phyloP scores from a whole-genome alignment of 495 filamentous ascomycete genomes.

The Thozetella sp. region DNA sequence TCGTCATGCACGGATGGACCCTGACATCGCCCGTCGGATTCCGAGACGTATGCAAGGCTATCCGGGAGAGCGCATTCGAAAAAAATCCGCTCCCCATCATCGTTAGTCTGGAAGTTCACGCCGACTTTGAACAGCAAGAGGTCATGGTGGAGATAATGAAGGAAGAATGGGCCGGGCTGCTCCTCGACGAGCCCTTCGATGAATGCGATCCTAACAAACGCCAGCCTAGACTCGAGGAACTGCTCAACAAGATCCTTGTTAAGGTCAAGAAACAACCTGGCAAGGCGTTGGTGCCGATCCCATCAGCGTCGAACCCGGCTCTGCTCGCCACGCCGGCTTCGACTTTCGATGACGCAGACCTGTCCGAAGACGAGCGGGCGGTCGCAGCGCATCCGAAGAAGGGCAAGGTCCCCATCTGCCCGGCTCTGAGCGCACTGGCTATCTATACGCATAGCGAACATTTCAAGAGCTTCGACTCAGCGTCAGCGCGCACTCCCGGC shows the following conservation, averaged over 20 bases:
- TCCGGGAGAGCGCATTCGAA: constrained; percentile 78
- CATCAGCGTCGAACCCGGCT: constrained; percentile 19
- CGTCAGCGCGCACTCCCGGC: constrained; percentile 61
- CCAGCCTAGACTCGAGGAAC: constrained; percentile 69
- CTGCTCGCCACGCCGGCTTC: constrained; percentile 21
- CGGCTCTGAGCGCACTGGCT: constrained; percentile 70
- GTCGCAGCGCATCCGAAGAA: constrained; percentile 43
- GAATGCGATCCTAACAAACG: constrained; percentile 45
- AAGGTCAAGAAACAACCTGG: constrained; percentile 78
- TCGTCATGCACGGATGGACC: constrained; percentile 83
- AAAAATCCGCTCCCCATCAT: constrained; percentile 77
- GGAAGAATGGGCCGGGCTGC: constrained; percentile 73
- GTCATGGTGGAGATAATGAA: constrained; percentile 93
- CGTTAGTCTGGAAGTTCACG: constrained; percentile 89
- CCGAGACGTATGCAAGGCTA: constrained; percentile 79
- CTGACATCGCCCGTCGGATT: constrained; percentile 86
- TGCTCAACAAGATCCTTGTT: constrained; percentile 82
- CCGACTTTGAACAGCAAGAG: constrained; percentile 77
- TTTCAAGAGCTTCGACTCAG: constrained; percentile 64
- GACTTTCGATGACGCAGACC: constrained; percentile 25
- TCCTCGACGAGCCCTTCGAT: constrained; percentile 61
- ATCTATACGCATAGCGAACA: constrained; percentile 85
- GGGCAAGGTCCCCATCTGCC: constrained; percentile 59
- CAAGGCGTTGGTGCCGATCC: constrained; percentile 20
- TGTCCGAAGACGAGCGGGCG: constrained; percentile 21